Evolutionary conservation across 2,329 filamentous ascomycete genomes (phyloP), one percentile per base, ranked within the genome.

Genomic region (Botrytis porri): DNA sequence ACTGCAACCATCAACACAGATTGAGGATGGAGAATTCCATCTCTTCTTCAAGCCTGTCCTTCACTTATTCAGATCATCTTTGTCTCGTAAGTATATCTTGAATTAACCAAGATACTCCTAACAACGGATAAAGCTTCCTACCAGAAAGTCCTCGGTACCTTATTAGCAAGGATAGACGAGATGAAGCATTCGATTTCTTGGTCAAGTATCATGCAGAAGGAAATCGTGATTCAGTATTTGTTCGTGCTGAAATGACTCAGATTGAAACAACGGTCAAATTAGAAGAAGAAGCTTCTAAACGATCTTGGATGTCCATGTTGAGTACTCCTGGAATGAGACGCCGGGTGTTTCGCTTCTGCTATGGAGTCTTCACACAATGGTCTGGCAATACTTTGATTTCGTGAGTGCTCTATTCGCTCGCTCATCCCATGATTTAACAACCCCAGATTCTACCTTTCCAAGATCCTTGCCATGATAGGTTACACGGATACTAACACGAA

Each of bases 161-260:
- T 18, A 86, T 88, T 74, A 85, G 85, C 73, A 85, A 88, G 72
- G 86, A 88, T 73, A 85, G 86, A n/a, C 83, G 86, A 25, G 87
- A 89, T 32, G 84, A 90, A 75, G 88, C 88, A 0, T 82, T 86
- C n/a, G 81, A 84, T 9, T 86, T 88, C 9, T 84, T 93, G 70
- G 84, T 73, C 43, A 76, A 77, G n/a, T 86, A 86, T 77, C 85
- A 87, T 75, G 86, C 86, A 29, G 87, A 88, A 76, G 87, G 86
- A 3, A 83, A 88, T 67, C 77, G 77, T 10, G 79, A 83, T 48
- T 88, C 86, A 0, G 81, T 84, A 20, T 84, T 89, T 20, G 87
- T 90, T 39, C 83, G 85, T 69, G 87, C 87, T 14, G 89, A 91
- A 77, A 86, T 90, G 77, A 84, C 84, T 0, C 87, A 91, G 79